A percentile compares a stretch with the other conserved stretches of the same genome.
phyloP scores from a whole-genome alignment of 164 flowering plant genomes.

The Macadamia tetraphylla region DNA sequence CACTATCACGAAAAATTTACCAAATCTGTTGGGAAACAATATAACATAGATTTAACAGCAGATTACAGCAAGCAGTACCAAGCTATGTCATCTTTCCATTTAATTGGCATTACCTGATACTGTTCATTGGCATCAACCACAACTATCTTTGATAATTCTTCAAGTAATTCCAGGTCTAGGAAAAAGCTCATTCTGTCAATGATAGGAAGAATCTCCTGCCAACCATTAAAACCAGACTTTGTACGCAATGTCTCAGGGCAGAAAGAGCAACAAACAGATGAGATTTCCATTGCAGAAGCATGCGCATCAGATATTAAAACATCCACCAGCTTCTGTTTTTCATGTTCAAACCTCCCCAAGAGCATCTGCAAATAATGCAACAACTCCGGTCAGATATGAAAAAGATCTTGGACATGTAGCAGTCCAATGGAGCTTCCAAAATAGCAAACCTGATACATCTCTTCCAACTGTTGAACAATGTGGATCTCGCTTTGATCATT shows the following conservation, averaged over 20 bases:
- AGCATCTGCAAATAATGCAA: constrained; percentile 43
- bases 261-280: constrained; percentile 49
- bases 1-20: no score
- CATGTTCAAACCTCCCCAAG: constrained; percentile 41
- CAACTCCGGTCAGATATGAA: neutral
- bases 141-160: constrained; percentile 33
- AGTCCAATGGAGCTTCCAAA: neutral
- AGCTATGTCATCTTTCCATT: neutral
- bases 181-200: constrained; percentile 48
- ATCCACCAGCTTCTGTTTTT: constrained; percentile 38
- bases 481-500: constrained; percentile 27
- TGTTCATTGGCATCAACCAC: constrained; percentile 32
- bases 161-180: constrained; percentile 55
- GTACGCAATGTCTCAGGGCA: constrained; percentile 30
- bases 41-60: no score
- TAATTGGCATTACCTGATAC: constrained; percentile 26
- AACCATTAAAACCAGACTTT: constrained; percentile 32
- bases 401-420: neutral
- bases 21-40: no score
- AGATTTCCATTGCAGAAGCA: constrained; percentile 9
- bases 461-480: constrained; percentile 43
- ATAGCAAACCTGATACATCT: constrained; percentile 54
- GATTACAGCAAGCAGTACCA: neutral
- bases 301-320: constrained; percentile 11
- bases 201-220: constrained; percentile 51